Base-by-base conservation (phyloP, 2,329 filamentous ascomycete genomes). In the Aphanoascus verrucosus region DNA sequence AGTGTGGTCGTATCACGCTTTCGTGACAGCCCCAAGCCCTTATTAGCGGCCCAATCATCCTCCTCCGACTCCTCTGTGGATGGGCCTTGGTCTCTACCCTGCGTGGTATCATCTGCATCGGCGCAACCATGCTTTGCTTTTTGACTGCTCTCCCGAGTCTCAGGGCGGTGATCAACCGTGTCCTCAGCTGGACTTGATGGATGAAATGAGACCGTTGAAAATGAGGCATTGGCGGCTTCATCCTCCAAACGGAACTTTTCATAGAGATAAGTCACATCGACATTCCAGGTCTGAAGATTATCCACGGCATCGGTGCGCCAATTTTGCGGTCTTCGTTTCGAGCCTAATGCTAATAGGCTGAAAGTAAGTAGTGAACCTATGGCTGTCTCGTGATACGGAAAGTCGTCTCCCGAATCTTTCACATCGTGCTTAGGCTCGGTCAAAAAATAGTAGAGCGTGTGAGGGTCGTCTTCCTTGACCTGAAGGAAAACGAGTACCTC, bases 371-470 rank as follows among this genome's bases (percentile, higher is more conserved):
- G 35, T 35, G 20, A 54, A 43, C 7, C 44, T 48, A 54, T 32
- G 17, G 52, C 35, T 32, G 52, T 54, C 35, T 42, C 32, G 40
- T 34, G 37, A 17, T 47, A 42, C 17, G 17, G 23, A 41, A 50
- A 49, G 17, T 42, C 15, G 12, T 28, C 31, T 11, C 17, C 37
- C 23, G 7, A 14, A 11, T 17, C 42, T 31, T 34, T 23, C 12
- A 35, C 45, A 32, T 54, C 52, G 9, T 1, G 32, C 12, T n/a
- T 49, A 45, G 52, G 52, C 19, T 45, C 23, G 35, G 48, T 17
- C 7, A 55, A 23, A 12, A 19, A 31, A 17, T 52, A 55, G 15
- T 48, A 19, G 15, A 55, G 40, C 14, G 48, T 55, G n/a, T 40
- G 38, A 14, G 53, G 53, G 46, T 48, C 43, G 20, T 51, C 48